Evolutionary conservation across 768 basidiomycete genomes (phyloP).

Genomic region (Mycena haematopus): DNA sequence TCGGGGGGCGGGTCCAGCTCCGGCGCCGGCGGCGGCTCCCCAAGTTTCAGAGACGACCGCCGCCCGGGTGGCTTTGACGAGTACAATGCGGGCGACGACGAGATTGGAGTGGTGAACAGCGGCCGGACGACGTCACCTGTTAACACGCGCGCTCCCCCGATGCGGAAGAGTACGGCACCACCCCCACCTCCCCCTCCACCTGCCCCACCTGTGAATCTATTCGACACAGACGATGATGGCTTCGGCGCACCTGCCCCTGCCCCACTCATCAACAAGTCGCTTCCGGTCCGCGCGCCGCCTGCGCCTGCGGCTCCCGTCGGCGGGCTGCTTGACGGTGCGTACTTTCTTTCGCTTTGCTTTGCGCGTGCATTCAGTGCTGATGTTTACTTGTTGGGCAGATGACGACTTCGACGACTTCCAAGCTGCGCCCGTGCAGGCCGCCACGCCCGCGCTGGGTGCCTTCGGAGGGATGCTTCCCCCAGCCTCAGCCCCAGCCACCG

Average conservation of each 20-base stretch:
- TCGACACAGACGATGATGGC: slow-evolving; percentile 80
- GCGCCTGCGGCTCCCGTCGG: slow-evolving; percentile 36
- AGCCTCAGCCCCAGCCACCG: slow-evolving; percentile 37
- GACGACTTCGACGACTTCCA: slow-evolving; percentile 92
- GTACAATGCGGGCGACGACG: slow-evolving; percentile 96
- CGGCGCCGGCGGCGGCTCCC: slow-evolving; percentile 48
- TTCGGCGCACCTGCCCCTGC: slow-evolving; percentile 42
- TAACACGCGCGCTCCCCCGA: slow-evolving; percentile 34
- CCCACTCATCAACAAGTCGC: slow-evolving; percentile 56
- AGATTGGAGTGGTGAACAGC: slow-evolving; percentile 51
- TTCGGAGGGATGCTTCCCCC: slow-evolving; percentile 27
- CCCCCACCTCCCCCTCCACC: slow-evolving; percentile 46
- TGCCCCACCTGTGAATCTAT: slow-evolving; percentile 68
- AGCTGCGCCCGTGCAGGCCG: slow-evolving; percentile 57
- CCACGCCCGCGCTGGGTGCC: slow-evolving; percentile 42
- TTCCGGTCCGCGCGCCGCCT: slow-evolving; percentile 49
- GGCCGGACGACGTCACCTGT: slow-evolving; percentile 45
- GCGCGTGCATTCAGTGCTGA: slow-evolving; percentile 15
- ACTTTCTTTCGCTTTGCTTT: not conserved
- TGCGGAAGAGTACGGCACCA: slow-evolving; percentile 38
- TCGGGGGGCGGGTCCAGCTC: slow-evolving; percentile 43
- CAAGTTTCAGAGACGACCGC: slow-evolving; percentile 62
- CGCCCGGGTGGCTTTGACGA: slow-evolving; percentile 80
- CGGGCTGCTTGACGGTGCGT: slow-evolving; percentile 49
- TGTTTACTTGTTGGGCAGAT: slow-evolving; percentile 47